A percentile compares a stretch with the other conserved stretches of the same genome.
phyloP scores from a whole-genome alignment of 1,139 yeast genomes.

The Geotrichum europaeum region DNA sequence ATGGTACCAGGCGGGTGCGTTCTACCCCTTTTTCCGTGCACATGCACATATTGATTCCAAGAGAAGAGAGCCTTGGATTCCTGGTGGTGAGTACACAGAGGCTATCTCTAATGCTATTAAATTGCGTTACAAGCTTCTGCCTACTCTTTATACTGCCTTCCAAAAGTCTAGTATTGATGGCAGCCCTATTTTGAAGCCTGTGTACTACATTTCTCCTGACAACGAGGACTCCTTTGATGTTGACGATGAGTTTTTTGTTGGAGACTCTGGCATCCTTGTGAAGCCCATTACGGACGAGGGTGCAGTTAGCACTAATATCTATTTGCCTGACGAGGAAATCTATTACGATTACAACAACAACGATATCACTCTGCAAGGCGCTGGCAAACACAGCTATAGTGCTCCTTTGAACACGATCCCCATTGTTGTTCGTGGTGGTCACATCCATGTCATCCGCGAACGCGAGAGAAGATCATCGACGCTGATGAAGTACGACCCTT shows the following conservation, averaged over 20 bases:
- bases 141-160: slow-evolving; percentile 78
- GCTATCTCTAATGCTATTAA: slow-evolving; percentile 63
- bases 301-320: slow-evolving; percentile 42
- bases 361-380: slow-evolving; percentile 38
- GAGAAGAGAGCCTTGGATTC: slow-evolving; percentile 88
- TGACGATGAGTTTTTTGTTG: slow-evolving; percentile 82
- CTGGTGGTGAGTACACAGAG: slow-evolving; percentile 68
- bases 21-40: slow-evolving; percentile 94
- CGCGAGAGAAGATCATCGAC: slow-evolving; percentile 75
- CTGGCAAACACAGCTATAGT: slow-evolving; percentile 36
- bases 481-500: slow-evolving; percentile 78
- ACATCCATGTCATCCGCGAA: slow-evolving; percentile 59
- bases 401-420: slow-evolving; percentile 66
- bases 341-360: slow-evolving; percentile 49
- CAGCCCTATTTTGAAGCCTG: slow-evolving; percentile 67
- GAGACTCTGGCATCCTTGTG: slow-evolving; percentile 64
- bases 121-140: slow-evolving; percentile 69
- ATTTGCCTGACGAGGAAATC: slow-evolving; percentile 57
- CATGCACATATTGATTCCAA: slow-evolving; percentile 94
- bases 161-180: slow-evolving; percentile 57
- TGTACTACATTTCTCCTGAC: slow-evolving; percentile 60
- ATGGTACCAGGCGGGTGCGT: slow-evolving; percentile 94
- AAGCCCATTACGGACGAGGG: slow-evolving; percentile 72
- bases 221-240: slow-evolving; percentile 47
- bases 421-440: slow-evolving; percentile 70